Percentiles rank a stretch among this genome's conserved stretches.
Conservation (phyloP, 306 rosid genomes). For the Vigna angularis region DNA sequence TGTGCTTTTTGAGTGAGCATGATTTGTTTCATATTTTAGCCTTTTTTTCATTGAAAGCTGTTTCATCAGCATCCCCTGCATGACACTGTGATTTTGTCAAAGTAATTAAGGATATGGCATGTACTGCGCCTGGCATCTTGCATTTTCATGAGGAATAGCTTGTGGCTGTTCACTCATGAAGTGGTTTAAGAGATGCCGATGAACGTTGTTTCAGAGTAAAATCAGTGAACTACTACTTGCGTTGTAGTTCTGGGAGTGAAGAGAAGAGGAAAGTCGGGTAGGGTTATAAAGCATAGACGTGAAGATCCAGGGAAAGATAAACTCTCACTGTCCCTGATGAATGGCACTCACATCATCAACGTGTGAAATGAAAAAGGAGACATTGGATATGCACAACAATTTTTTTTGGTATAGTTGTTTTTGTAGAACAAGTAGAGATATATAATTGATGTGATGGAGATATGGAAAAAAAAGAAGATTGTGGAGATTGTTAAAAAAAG, state of each 20-base stretch:
- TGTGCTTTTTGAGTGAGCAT: neutral
- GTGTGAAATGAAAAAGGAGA: slow-evolving; percentile 23
- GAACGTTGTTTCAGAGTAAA: neutral
- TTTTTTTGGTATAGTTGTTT: neutral
- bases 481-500: slow-evolving; percentile 2
- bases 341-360: slow-evolving; percentile 21
- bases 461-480: neutral
- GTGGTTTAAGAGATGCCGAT: slow-evolving; percentile 22
- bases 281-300: neutral
- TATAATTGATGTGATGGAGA: slow-evolving; percentile 12
- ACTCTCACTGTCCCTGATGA: neutral
- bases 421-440: neutral
- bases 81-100: slow-evolving; percentile 32
- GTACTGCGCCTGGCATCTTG: slow-evolving; percentile 40
- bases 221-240: neutral
- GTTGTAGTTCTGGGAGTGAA: neutral
- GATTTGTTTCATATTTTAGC: slow-evolving; percentile 6
- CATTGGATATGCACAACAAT: neutral
- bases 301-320: slow-evolving; percentile 7
- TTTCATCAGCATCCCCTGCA: slow-evolving; percentile 40
- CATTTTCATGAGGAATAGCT: slow-evolving; percentile 22
- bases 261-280: slow-evolving; percentile 18
- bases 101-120: slow-evolving; percentile 6
- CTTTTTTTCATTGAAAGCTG: slow-evolving; percentile 11
- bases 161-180: slow-evolving; percentile 17